A percentile compares a stretch with the other conserved stretches of the same genome.
Conservation (phyloP, 805 yeast species). For the Cyberlindnera euphorbiiphila region DNA sequence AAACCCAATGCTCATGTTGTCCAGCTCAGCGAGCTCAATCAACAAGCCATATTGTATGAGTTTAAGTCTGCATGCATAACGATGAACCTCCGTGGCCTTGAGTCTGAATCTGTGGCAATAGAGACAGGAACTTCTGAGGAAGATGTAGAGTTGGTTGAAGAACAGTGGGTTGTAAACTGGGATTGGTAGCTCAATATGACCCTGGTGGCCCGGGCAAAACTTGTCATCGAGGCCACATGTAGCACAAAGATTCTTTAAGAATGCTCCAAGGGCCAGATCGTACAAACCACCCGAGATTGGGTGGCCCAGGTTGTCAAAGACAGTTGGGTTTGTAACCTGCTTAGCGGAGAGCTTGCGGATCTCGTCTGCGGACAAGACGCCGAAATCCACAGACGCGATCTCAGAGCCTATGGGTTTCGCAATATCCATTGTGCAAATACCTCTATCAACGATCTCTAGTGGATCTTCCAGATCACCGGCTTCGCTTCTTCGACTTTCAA, state of each 20-base stretch:
- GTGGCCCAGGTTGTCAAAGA: conserved; percentile 94
- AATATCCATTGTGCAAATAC: conserved; percentile 93
- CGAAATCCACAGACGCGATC: conserved; percentile 88
- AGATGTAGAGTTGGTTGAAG: conserved; percentile 84
- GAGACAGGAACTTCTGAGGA: conserved; percentile 80
- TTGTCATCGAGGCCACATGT: conserved; percentile 95
- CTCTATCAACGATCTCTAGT: too few species aligned
- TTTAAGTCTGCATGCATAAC: conserved; percentile 69
- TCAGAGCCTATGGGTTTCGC: conserved; percentile 95
- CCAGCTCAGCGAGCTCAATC: conserved; percentile 72
- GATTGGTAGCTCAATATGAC: conserved; percentile 94
- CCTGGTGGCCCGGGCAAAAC: conserved; percentile 97
- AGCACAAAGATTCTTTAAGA: conserved; percentile 76
- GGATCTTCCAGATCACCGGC: too few species aligned
- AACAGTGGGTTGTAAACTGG: conserved; percentile 95
- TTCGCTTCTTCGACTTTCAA: conserved; percentile 1
- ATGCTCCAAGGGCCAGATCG: conserved; percentile 95
- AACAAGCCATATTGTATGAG: conserved; percentile 87
- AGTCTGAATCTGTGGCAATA: conserved; percentile 86
- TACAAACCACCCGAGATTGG: conserved; percentile 92
- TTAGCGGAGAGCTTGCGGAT: conserved; percentile 85
- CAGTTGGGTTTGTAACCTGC: conserved; percentile 92
- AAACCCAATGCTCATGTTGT: conserved; percentile 43
- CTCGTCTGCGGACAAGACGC: conserved; percentile 76
- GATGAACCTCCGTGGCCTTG: conserved; percentile 64